Percentiles rank a stretch among this genome's conserved stretches.
phyloP scores from a whole-genome alignment of 352 stramenopile species.

The Globisporangium cederbergense region DNA sequence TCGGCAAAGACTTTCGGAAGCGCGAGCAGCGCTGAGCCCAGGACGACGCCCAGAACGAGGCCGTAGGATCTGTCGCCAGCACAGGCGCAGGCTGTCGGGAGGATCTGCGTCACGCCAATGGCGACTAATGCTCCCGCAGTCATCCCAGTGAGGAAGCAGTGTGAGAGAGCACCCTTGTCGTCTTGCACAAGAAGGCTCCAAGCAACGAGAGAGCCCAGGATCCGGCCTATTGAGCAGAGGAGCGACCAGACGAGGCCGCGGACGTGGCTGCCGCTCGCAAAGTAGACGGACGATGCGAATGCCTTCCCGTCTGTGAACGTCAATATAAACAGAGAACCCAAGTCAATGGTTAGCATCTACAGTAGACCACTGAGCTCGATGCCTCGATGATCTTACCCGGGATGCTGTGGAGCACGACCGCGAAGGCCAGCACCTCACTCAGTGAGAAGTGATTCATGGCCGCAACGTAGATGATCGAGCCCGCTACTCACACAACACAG shows the following conservation, averaged over 20 bases:
- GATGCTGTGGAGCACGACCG: constrained; percentile 2
- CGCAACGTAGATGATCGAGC: constrained; percentile 1
- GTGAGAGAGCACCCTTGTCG: neutral
- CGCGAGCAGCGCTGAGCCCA: neutral
- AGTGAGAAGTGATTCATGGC: neutral
- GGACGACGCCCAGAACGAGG: neutral
- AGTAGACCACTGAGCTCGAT: no score
- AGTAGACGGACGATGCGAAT: constrained; percentile 3
- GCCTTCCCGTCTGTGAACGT: neutral
- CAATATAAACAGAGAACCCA: neutral
- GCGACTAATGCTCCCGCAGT: neutral
- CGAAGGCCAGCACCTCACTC: constrained; percentile 2
- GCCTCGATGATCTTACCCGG: neutral
- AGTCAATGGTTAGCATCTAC: neutral
- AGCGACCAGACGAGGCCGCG: neutral
- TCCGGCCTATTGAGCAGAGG: neutral
- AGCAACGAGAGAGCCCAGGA: neutral
- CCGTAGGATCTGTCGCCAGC: neutral
- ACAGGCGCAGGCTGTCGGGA: neutral
- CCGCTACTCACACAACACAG: neutral
- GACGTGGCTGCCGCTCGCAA: constrained; percentile 1
- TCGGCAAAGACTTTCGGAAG: constrained; percentile 3
- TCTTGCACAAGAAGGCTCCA: neutral
- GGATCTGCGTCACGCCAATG: neutral
- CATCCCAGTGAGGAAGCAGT: constrained; percentile 1